A percentile compares a stretch with the other conserved stretches of the same genome.
Evolutionary conservation across 192 early-diverging fungal species (phyloP).

Genomic region (Coemansia sp.): DNA sequence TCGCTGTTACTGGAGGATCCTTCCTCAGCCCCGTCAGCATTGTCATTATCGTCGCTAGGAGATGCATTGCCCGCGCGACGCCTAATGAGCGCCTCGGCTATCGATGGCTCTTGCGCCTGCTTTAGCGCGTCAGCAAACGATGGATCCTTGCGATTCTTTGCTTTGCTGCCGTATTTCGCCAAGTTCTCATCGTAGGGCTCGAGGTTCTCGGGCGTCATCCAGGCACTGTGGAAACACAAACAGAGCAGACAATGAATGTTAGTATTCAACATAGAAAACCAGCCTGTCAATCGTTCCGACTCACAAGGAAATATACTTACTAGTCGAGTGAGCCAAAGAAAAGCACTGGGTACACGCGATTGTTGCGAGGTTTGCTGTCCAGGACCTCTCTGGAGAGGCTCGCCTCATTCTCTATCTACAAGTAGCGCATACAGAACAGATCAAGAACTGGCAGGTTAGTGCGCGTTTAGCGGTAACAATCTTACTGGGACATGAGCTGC

Average conservation of each 20-base stretch:
- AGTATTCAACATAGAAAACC: background rate
- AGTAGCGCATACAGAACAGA: background rate
- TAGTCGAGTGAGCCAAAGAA: constrained; percentile 60
- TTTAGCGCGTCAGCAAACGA: constrained; percentile 54
- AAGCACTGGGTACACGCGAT: constrained; percentile 53
- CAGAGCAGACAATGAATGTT: background rate
- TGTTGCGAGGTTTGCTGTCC: constrained; percentile 54
- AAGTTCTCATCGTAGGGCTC: constrained; percentile 54
- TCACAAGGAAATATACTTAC: constrained; percentile 41
- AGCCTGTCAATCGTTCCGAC: background rate
- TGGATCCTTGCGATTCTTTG: constrained; percentile 54
- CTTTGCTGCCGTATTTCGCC: constrained; percentile 50
- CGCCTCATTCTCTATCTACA: constrained; percentile 55
- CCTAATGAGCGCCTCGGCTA: constrained; percentile 47
- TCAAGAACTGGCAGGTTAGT: constrained; percentile 6
- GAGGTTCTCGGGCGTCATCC: constrained; percentile 55
- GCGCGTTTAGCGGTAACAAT: background rate
- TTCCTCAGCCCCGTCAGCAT: constrained; percentile 54
- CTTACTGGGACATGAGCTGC: background rate
- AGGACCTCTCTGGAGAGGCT: constrained; percentile 43
- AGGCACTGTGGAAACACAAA: constrained; percentile 38
- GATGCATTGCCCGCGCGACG: constrained; percentile 36
- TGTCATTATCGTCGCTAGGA: constrained; percentile 54
- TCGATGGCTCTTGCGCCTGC: constrained; percentile 55
- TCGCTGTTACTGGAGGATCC: constrained; percentile 54